phyloP scores from a whole-genome alignment of 2,329 filamentous ascomycete species.

The Hirsutella rhossiliensis region DNA sequence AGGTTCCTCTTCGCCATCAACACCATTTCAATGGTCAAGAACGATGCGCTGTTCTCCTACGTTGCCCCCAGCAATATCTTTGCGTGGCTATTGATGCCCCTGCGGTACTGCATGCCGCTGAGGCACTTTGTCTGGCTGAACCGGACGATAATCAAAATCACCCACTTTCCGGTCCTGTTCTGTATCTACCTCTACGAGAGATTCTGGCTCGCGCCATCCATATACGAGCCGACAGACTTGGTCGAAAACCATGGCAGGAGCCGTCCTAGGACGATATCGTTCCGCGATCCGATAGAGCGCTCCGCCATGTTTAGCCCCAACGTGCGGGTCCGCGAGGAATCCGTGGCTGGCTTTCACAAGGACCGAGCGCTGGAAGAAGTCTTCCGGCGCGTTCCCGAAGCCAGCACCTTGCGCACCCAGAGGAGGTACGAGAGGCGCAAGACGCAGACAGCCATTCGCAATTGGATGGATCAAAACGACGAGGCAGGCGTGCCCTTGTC shows the following conservation, averaged over 20 bases:
- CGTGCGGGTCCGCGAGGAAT: conserved; percentile 67
- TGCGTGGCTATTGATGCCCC: conserved; percentile 76
- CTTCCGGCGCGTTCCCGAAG: conserved; percentile 62
- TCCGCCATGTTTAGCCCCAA: conserved; percentile 62
- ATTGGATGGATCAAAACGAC: conserved; percentile 75
- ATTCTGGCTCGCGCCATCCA: conserved; percentile 58
- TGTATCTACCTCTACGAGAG: conserved; percentile 81
- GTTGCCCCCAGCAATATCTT: conserved; percentile 85
- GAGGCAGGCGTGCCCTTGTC: conserved; percentile 32
- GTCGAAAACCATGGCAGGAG: conserved; percentile 56
- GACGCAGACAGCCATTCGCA: conserved; percentile 69
- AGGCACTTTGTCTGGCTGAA: conserved; percentile 76
- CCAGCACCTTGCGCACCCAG: conserved; percentile 46
- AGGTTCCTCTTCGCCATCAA: conserved; percentile 90
- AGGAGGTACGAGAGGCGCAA: conserved; percentile 55
- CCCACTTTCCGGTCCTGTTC: conserved; percentile 79
- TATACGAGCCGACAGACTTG: conserved; percentile 75
- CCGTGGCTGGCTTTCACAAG: conserved; percentile 78
- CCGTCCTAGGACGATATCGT: conserved; percentile 38
- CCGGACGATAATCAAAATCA: conserved; percentile 80
- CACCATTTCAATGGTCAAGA: conserved; percentile 96
- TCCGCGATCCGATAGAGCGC: conserved; percentile 41
- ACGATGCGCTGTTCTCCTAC: conserved; percentile 92
- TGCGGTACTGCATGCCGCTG: conserved; percentile 71
- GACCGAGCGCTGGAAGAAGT: conserved; percentile 86